Evolutionary conservation across 2,329 filamentous ascomycete species (phyloP).

Genomic region (Cyphellophora attinorum): DNA sequence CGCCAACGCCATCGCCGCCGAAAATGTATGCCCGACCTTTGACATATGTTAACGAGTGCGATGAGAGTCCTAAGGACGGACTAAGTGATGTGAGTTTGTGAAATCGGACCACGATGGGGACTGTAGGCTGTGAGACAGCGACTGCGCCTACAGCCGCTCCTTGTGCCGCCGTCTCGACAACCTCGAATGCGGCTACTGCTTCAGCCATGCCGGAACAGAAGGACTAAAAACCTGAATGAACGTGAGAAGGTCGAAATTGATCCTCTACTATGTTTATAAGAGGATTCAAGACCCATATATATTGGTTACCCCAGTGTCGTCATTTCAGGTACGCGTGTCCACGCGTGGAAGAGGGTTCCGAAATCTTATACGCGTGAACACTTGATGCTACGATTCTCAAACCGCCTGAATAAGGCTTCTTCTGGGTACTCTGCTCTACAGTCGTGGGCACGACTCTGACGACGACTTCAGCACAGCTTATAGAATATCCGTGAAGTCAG

Average conservation of each 20-base stretch:
- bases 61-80: slow-evolving; percentile 1
- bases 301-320: too few species aligned
- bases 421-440: too few species aligned
- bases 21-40: slow-evolving; percentile 11
- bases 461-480: too few species aligned
- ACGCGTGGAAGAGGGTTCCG: not conserved
- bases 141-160: slow-evolving; percentile 10
- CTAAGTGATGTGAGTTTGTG: slow-evolving; percentile 5
- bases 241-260: not conserved
- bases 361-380: not conserved
- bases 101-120: slow-evolving; percentile 8
- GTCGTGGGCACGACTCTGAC: too few species aligned
- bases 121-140: slow-evolving; percentile 7
- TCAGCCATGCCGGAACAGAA: slow-evolving; percentile 8
- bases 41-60: slow-evolving; percentile 8
- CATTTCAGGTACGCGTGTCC: too few species aligned
- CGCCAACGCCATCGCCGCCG: slow-evolving; percentile 4
- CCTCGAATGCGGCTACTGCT: slow-evolving; percentile 12
- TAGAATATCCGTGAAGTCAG: too few species aligned
- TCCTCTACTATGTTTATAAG: too few species aligned
- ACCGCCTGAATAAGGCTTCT: too few species aligned
- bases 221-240: not conserved
- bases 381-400: too few species aligned
- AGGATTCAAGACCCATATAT: too few species aligned
- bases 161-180: slow-evolving; percentile 10